Conservation (phyloP, 345 rosid species). For the Linum lewisii region DNA sequence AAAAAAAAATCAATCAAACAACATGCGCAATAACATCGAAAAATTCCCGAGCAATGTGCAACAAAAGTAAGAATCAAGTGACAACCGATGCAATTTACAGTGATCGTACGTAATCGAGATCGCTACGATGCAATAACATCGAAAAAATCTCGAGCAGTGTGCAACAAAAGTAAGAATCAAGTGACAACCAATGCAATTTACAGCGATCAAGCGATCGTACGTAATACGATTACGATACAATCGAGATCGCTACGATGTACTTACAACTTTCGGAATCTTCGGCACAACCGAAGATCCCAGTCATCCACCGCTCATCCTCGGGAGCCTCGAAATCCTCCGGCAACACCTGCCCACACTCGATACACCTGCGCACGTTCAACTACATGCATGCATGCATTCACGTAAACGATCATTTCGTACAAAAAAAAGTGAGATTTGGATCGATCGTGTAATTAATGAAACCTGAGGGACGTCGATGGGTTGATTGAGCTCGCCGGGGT, state of each 20-base stretch:
- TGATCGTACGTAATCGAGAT: too few relatives aligned
- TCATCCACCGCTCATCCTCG: conserved; percentile 86
- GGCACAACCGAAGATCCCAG: conserved; percentile 82
- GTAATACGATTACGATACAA: not conserved
- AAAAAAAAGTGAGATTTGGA: too few relatives aligned
- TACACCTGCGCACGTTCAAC: conserved; percentile 69
- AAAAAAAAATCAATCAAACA: too few relatives aligned
- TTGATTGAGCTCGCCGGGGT: conserved; percentile 95
- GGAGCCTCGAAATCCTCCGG: conserved; percentile 83
- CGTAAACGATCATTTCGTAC: too few relatives aligned
- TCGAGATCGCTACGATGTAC: conserved; percentile 15
- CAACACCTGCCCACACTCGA: conserved; percentile 86
- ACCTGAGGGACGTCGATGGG: conserved; percentile 97
- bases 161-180: too few relatives aligned
- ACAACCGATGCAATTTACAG: too few relatives aligned
- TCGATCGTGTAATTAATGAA: not conserved
- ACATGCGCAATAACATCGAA: too few relatives aligned
- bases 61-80: too few relatives aligned
- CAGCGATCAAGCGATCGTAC: not conserved
- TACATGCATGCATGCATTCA: conserved; percentile 15
- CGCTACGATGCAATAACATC: too few relatives aligned
- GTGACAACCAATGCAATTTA: too few relatives aligned
- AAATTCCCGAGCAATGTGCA: too few relatives aligned
- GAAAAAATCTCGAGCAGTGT: too few relatives aligned
- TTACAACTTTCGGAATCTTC: conserved; percentile 83